Evolutionary conservation across 805 yeast genomes (phyloP).

Genomic region (Yarrowia keelungensis): DNA sequence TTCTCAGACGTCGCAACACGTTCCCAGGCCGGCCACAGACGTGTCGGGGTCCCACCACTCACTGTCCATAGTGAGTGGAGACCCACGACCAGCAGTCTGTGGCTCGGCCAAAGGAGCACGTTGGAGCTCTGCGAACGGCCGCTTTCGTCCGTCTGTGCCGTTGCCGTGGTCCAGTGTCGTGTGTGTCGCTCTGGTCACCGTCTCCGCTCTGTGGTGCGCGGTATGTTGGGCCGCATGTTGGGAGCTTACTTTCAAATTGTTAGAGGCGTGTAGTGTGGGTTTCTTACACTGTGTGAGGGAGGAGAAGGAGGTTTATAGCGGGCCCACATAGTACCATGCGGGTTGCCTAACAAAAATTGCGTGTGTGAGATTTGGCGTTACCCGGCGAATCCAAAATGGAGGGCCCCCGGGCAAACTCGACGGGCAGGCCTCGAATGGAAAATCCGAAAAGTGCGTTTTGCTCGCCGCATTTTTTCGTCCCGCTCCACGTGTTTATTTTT

Average conservation of each 20-base stretch:
- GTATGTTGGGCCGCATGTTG: conserved; percentile 35
- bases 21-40: background rate
- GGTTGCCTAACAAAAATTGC: conserved; percentile 38
- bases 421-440: background rate
- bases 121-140: too few species aligned
- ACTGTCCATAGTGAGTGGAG: background rate
- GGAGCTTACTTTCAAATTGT: conserved; percentile 35
- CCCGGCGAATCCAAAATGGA: conserved; percentile 35
- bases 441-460: conserved; percentile 7
- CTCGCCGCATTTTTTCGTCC: background rate
- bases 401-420: background rate
- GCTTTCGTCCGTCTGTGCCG: background rate
- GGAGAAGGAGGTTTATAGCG: conserved; percentile 38
- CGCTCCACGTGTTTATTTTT: background rate
- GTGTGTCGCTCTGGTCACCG: background rate
- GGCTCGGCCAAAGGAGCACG: background rate
- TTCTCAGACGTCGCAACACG: too few species aligned
- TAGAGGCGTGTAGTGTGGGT: conserved; percentile 33
- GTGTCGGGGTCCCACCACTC: conserved; percentile 13
- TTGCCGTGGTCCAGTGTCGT: background rate
- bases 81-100: background rate
- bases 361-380: conserved; percentile 35
- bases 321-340: conserved; percentile 30
- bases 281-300: conserved; percentile 27
- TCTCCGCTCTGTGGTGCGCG: conserved; percentile 35